A percentile compares a stretch with the other conserved stretches of the same genome.
phyloP scores from a whole-genome alignment of 306 rosid species.

The Cucurbita ficifolia region DNA sequence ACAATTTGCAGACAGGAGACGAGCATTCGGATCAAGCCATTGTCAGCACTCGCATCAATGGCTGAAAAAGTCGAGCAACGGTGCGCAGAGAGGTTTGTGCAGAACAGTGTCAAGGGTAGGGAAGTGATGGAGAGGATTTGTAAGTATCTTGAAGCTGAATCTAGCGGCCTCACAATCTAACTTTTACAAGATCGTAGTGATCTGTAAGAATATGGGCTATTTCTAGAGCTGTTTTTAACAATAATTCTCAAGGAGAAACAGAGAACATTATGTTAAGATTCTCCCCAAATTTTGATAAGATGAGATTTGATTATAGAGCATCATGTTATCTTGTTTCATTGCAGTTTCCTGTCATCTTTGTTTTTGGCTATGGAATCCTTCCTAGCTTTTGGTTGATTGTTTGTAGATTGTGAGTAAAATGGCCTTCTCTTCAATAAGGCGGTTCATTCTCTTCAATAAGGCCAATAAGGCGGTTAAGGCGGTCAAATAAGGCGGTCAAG shows the following conservation, averaged over 20 bases:
- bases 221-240: constrained; percentile 12
- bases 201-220: neutral
- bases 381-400: neutral
- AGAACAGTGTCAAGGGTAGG: constrained; percentile 73
- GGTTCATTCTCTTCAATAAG: too few species aligned
- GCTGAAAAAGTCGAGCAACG: constrained; percentile 82
- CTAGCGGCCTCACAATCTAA: constrained; percentile 35
- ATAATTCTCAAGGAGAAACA: neutral
- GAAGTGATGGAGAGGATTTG: constrained; percentile 95
- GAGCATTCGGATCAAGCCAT: constrained; percentile 55
- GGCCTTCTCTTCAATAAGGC: too few species aligned
- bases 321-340: neutral
- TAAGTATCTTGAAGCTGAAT: constrained; percentile 79
- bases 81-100: constrained; percentile 70
- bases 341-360: neutral
- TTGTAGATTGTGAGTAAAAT: neutral
- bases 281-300: neutral
- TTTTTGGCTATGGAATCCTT: neutral
- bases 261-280: neutral
- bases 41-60: constrained; percentile 73
- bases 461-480: too few species aligned
- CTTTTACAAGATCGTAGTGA: neutral
- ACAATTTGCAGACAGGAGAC: constrained; percentile 77
- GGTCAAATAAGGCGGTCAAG: too few species aligned
- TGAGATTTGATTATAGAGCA: neutral